Evolutionary conservation across 306 rosid species (phyloP).

Genomic region (Prunus davidiana): DNA sequence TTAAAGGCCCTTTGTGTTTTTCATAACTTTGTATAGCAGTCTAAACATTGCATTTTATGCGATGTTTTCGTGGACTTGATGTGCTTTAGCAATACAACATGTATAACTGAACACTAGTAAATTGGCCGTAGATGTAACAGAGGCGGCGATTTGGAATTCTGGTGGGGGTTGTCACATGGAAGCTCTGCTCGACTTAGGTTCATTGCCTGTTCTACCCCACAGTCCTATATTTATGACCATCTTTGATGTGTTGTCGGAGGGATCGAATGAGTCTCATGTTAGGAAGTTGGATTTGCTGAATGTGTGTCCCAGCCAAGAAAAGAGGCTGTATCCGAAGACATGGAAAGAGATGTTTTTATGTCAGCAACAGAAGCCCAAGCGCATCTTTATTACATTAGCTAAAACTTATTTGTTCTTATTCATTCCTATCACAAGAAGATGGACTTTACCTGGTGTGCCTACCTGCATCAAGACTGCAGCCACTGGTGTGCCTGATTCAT

Average conservation of each 20-base stretch:
- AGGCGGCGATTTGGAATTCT: constrained; percentile 78
- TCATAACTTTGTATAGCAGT: not conserved
- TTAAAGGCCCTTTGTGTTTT: not conserved
- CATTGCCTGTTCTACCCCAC: constrained; percentile 33
- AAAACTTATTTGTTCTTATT: too few relatives aligned
- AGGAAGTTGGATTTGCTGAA: constrained; percentile 57
- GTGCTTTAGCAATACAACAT: not conserved
- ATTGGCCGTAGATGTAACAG: constrained; percentile 44
- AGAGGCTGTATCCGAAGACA: too few relatives aligned
- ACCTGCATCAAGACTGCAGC: constrained; percentile 31
- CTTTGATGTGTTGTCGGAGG: constrained; percentile 44
- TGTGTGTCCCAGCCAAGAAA: constrained; percentile 7
- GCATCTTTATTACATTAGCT: too few relatives aligned
- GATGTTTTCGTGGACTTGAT: too few relatives aligned
- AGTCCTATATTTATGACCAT: constrained; percentile 28
- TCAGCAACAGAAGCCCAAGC: too few relatives aligned
- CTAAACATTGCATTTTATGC: too few relatives aligned
- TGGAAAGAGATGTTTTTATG: too few relatives aligned
- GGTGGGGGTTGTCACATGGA: constrained; percentile 88
- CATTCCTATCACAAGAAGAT: too few relatives aligned
- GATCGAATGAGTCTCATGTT: constrained; percentile 27
- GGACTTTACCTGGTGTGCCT: too few relatives aligned
- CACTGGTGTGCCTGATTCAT: constrained; percentile 97
- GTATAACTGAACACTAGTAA: too few relatives aligned
- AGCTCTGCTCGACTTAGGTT: constrained; percentile 58